phyloP scores from a whole-genome alignment of 306 rosid genomes.

The Clitoria ternatea region DNA sequence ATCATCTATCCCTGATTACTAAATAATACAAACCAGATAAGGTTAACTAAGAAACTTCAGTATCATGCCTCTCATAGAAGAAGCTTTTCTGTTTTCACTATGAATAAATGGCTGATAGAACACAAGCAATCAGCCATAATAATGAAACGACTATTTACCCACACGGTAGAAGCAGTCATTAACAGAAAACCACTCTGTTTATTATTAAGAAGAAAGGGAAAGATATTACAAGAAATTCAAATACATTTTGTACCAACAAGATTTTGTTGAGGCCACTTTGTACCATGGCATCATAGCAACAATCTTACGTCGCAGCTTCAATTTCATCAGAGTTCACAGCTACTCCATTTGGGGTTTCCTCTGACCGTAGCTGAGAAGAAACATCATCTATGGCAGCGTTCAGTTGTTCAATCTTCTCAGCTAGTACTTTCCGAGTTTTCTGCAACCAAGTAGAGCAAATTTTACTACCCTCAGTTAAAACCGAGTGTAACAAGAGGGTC shows the following conservation, averaged over 20 bases:
- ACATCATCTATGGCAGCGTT: conserved; percentile 91
- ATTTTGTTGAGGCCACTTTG: conserved; percentile 12
- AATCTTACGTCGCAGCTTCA: conserved; percentile 63
- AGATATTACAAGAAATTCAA: conserved; percentile 33
- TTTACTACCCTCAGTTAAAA: neutral
- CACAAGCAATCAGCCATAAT: conserved; percentile 17
- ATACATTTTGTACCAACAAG: conserved; percentile 35
- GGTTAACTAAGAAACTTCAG: neutral
- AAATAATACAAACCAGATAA: conserved; percentile 9
- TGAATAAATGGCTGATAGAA: neutral
- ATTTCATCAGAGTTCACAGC: conserved; percentile 67
- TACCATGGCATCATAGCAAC: conserved; percentile 18
- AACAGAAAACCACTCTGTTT: conserved; percentile 31
- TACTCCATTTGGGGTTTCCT: conserved; percentile 59
- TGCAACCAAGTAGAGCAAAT: conserved; percentile 32
- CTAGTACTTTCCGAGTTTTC: conserved; percentile 79
- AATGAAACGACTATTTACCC: conserved; percentile 8
- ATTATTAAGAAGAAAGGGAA: conserved; percentile 24
- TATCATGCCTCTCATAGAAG: neutral
- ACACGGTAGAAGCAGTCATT: neutral
- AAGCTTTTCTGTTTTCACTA: conserved; percentile 2
- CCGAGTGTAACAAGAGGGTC: neutral
- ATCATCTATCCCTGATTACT: neutral
- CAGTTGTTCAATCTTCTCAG: conserved; percentile 82
- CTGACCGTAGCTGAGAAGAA: conserved; percentile 70